These are phyloP conservation scores for Boechera retrofracta DNA, from an alignment of 345 rosid genomes.

Conservation along the genomic window DNA sequence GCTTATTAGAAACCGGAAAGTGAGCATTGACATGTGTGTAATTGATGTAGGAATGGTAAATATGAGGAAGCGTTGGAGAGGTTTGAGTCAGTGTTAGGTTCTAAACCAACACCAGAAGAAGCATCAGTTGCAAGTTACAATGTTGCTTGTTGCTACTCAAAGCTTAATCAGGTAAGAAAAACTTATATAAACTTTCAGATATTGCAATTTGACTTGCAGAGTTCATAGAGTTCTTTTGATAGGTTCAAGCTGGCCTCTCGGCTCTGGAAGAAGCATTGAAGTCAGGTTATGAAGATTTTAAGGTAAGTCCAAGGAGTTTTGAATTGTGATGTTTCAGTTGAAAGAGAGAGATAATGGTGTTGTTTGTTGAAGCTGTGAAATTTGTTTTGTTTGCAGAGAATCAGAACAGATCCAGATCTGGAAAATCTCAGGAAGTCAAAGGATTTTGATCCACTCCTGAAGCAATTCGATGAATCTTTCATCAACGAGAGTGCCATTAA, in stretches of 20 bases:
- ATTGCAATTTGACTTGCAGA: conserved; percentile 19
- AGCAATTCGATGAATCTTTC: conserved; percentile 90
- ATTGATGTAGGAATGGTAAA: conserved; percentile 63
- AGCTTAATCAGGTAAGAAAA: conserved; percentile 75
- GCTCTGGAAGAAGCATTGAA: conserved; percentile 89
- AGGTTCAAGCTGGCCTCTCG: conserved; percentile 89
- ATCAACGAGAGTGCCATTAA: conserved; percentile 93
- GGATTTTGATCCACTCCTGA: conserved; percentile 72
- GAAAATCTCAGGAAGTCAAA: conserved; percentile 61
- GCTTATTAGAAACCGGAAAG: neutral
- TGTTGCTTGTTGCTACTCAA: conserved; percentile 93
- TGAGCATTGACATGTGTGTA: neutral
- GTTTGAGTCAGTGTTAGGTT: conserved; percentile 94
- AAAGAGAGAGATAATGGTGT: neutral
- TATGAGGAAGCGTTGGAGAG: conserved; percentile 87
- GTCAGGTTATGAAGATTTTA: conserved; percentile 88
- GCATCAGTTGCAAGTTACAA: conserved; percentile 89
- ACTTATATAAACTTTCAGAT: neutral
- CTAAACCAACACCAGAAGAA: conserved; percentile 76
- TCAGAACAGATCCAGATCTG: conserved; percentile 87
- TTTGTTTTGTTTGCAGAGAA: conserved; percentile 60
- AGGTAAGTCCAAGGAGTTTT: conserved; percentile 53
- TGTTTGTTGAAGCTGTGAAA: conserved; percentile 27
- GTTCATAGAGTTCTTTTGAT: conserved; percentile 26
- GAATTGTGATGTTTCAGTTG: neutral